Evolutionary conservation across 768 basidiomycete species (phyloP).

Genomic region (Coprinopsis sp.): DNA sequence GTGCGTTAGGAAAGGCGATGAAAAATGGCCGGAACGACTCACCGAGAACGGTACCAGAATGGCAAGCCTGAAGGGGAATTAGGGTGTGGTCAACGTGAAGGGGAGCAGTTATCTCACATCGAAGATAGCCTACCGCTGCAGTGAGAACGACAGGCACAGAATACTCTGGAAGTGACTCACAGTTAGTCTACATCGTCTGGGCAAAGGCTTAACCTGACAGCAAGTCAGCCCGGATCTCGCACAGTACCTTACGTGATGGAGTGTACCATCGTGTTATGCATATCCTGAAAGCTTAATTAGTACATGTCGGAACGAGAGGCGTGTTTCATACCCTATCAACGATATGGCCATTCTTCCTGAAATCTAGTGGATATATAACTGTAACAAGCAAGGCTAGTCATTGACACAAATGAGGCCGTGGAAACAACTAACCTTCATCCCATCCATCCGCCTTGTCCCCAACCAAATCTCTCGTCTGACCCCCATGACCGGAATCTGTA

Average conservation of each 20-base stretch:
- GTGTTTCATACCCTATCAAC: conserved; percentile 51
- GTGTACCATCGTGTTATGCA: conserved; percentile 45
- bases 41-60: conserved; percentile 53
- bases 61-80: conserved; percentile 37
- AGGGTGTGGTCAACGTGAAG: neutral
- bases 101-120: conserved; percentile 33
- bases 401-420: neutral
- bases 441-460: conserved; percentile 78
- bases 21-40: conserved; percentile 10
- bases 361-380: conserved; percentile 93
- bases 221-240: neutral
- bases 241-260: neutral
- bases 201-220: conserved; percentile 39
- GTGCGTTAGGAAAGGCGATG: neutral
- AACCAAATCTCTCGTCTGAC: conserved; percentile 72
- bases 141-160: neutral
- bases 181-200: conserved; percentile 45
- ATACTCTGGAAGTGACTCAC: conserved; percentile 24
- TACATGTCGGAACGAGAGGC: neutral
- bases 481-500: conserved; percentile 92
- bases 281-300: conserved; percentile 27
- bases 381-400: neutral
- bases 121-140: conserved; percentile 39
- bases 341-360: conserved; percentile 70
- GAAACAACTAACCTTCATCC: conserved; percentile 56